These are phyloP conservation scores for Cordia subcordata DNA, from an alignment of 257 asterid species.

Conservation along the genomic window DNA sequence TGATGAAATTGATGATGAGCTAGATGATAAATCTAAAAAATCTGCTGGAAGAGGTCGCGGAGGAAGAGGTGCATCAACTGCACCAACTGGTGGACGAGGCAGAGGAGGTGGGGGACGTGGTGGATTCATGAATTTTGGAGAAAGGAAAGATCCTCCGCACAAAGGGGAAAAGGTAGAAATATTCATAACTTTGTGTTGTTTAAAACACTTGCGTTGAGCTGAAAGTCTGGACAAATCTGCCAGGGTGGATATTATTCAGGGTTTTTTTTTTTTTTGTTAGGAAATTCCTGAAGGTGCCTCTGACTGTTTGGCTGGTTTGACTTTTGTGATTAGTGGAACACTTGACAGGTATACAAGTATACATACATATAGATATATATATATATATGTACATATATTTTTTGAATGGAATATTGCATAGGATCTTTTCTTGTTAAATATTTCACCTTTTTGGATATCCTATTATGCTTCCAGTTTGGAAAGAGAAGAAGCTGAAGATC, in stretches of 20 bases:
- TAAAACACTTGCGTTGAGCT: neutral
- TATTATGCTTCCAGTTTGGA: constrained; percentile 66
- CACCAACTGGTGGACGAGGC: constrained; percentile 70
- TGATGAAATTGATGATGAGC: constrained; percentile 52
- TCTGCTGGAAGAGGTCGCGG: constrained; percentile 92
- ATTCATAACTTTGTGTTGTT: constrained; percentile 15
- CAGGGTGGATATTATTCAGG: neutral
- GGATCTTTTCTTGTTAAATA: neutral
- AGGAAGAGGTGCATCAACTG: constrained; percentile 66
- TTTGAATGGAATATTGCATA: neutral
- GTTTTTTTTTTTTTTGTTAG: constrained; percentile 22
- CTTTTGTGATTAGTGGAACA: constrained; percentile 97
- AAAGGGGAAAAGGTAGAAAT: constrained; percentile 90
- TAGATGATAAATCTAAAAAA: constrained; percentile 48
- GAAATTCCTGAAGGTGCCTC: constrained; percentile 97
- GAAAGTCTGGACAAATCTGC: neutral
- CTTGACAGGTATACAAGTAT: constrained; percentile 71
- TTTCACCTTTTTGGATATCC: neutral
- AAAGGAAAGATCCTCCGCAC: constrained; percentile 98
- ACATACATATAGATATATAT: too few species aligned
- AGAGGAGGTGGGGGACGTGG: constrained; percentile 98
- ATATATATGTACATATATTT: too few species aligned
- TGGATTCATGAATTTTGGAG: constrained; percentile 94
- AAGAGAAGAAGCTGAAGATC: constrained; percentile 99
- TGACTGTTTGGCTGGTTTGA: constrained; percentile 78